Evolutionary conservation across 108 stramenopile species (phyloP).

Genomic region (Craspedostauros australis): DNA sequence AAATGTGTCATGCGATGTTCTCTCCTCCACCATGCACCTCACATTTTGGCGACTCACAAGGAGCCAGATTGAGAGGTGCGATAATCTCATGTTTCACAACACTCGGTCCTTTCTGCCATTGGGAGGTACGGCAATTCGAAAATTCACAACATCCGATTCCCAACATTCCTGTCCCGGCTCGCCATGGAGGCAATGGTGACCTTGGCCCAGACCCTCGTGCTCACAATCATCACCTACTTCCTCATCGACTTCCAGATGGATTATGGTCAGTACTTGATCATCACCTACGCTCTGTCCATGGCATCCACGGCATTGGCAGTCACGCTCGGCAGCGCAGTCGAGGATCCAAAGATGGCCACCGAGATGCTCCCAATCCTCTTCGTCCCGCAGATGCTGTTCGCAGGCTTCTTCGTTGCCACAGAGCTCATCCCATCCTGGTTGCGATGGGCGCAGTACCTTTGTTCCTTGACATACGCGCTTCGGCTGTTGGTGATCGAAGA

Average conservation of each 20-base stretch:
- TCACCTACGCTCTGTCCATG: conserved; percentile 30
- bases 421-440: conserved; percentile 43
- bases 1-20: too few relatives aligned
- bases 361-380: conserved; percentile 62
- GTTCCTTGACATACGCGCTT: conserved; percentile 48
- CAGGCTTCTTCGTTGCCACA: conserved; percentile 58
- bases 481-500: conserved; percentile 42
- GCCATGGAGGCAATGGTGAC: conserved; percentile 53
- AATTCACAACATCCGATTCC: conserved; percentile 60
- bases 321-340: conserved; percentile 37
- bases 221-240: conserved; percentile 30
- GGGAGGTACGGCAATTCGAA: too few relatives aligned
- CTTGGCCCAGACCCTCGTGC: conserved; percentile 42
- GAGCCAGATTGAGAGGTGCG: too few relatives aligned
- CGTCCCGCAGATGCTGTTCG: conserved; percentile 80
- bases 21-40: too few relatives aligned
- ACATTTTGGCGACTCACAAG: too few relatives aligned
- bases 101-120: too few relatives aligned
- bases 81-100: too few relatives aligned
- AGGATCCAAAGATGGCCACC: conserved; percentile 46
- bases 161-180: conserved; percentile 65
- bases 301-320: conserved; percentile 40
- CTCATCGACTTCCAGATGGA: conserved; percentile 26
- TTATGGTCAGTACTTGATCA: conserved; percentile 21
- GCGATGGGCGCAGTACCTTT: conserved; percentile 79